phyloP scores from a whole-genome alignment of 257 asterid species.

The Ballota nigra region DNA sequence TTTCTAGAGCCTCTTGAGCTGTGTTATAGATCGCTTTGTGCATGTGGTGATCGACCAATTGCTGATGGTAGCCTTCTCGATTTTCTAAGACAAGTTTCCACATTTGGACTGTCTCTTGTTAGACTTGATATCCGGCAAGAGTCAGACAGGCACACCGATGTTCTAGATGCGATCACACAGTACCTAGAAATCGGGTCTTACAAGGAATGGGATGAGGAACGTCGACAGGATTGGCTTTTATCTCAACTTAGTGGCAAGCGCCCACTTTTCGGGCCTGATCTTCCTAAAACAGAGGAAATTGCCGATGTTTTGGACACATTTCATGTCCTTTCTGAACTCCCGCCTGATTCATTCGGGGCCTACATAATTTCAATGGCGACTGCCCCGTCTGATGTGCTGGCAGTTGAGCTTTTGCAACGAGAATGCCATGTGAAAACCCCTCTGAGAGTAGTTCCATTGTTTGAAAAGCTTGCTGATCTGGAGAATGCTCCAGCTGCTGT shows the following conservation, averaged over 20 bases:
- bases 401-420: constrained; percentile 89
- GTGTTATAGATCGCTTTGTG: constrained; percentile 85
- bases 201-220: constrained; percentile 83
- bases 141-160: constrained; percentile 90
- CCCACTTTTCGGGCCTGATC: constrained; percentile 86
- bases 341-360: constrained; percentile 79
- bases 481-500: constrained; percentile 88
- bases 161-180: constrained; percentile 76
- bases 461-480: constrained; percentile 93
- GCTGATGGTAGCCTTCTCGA: constrained; percentile 98
- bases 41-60: constrained; percentile 79
- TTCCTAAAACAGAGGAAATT: constrained; percentile 85
- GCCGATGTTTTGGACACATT: constrained; percentile 83
- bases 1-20: constrained; percentile 94
- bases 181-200: constrained; percentile 90
- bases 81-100: constrained; percentile 89
- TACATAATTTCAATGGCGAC: constrained; percentile 96
- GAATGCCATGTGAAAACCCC: constrained; percentile 75
- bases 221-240: constrained; percentile 88
- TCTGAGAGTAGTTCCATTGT: constrained; percentile 78
- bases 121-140: constrained; percentile 95
- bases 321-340: constrained; percentile 76
- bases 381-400: constrained; percentile 92
- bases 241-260: constrained; percentile 85
- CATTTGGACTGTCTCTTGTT: constrained; percentile 88